Base-by-base conservation (phyloP, 257 asterid species). In the Lycium ferocissimum region DNA sequence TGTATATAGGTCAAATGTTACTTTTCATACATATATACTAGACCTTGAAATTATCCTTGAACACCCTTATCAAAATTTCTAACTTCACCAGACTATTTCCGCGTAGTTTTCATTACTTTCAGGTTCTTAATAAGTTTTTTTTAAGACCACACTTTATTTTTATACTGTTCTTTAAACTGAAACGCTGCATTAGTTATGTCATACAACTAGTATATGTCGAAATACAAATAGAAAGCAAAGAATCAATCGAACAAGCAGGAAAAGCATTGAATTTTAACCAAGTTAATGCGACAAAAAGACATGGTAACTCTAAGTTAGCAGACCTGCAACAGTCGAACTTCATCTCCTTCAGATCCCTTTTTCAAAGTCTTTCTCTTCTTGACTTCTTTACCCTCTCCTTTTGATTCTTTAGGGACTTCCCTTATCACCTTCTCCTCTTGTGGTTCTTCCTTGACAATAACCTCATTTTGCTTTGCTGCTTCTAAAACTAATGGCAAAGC, bases 261-360 rank as follows among this genome's bases (percentile, higher is more conserved):
- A 40, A 40, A 40, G 62, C 0, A 0, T 47, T 49, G 81, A 47
- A 1, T 75, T 49, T 75, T 49, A 3, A 49, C 65, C 22, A 51
- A 14, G 9, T 78, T 2, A 78, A 14, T 53, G 49, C 33, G 63
- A 78, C 7, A 7, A 53, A 53, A 26, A 78, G 9, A 78, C 9
- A 78, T 14, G 17, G 26, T 78, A 2, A 78, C 49, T 78, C 8
- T 58, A 35, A 80, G 79, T 47, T 22, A 73, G 47, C 81, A 79
- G 85, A 96, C 99, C 98, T 96, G 99, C 96, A 96, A 83, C 38
- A 89, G 92, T 83, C 61, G 91, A 71, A 97, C 98, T 57, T 91
- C 94, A 40, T 94, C 98, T 84, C 98, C 98, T 93, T 95, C 98
- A 5, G 98, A 91, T 84, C 99, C 98, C 85, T 7, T 88, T 86